Evolutionary conservation across 257 asterid genomes (phyloP), one percentile per base, ranked within the genome.

Genomic region (Nicotiana tabacum): DNA sequence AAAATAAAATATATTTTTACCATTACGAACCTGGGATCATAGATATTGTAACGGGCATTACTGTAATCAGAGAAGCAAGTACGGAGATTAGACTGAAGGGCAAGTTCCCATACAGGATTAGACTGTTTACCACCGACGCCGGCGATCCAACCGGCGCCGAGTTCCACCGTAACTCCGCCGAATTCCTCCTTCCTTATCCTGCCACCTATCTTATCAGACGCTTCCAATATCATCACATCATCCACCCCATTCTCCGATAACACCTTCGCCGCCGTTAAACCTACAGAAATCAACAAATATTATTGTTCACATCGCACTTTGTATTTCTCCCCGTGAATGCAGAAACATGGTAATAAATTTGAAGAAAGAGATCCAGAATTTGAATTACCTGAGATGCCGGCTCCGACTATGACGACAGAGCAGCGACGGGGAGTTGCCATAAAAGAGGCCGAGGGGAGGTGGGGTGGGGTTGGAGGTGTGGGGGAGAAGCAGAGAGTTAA

Each of bases 111-210:
- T 4, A 95, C 94, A 0, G 99, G 99, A 60, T 95, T 95, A 5
- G 92, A 62, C 78, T 87, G 89, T 81, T 90, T 81, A 2, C 99
- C 99, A 29, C 99, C 99, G 84, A 95, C 99, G 6, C 99, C 99
- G 84, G 99, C 94, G 81, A 95, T 89, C 99, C 99, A 95, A 16
- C 99, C 99, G 80, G 98, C 99, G 48, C 99, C 99, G 81, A 93
- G 93, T 86, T 95, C 99, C 86, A 92, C 99, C 86, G 96, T 87
- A 24, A 91, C 94, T 83, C 94, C 97, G 60, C 97, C 94, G 76
- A 95, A 95, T 62, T 88, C 83, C 86, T 95, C 98, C 91, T 92
- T 95, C 89, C 91, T 87, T 83, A 95, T 83, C 60, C 99, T 86
- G 0, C 99, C 99, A 4, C 98, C 99, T 2, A 95, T 92, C 77